Evolutionary conservation across 1,284 basidiomycete genomes (phyloP), one percentile per base, ranked within the genome.

Genomic region (Malassezia nana): DNA sequence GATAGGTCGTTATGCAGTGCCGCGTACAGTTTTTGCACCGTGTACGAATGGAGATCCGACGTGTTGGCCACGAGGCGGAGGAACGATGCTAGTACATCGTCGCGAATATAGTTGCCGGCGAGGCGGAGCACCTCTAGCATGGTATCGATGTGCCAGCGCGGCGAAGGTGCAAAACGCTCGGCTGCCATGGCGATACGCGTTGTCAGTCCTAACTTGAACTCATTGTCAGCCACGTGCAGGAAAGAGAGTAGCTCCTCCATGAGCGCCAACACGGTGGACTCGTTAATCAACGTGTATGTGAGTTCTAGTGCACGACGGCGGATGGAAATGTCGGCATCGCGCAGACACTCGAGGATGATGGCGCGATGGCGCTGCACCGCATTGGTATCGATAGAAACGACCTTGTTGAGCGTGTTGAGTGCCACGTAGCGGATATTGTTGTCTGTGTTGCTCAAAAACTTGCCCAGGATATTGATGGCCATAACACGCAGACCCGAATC

Each of bases 401-500:
- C 92, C 76, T 98, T 98, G 80, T 94, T 96, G 42, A 99, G 81
- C 0, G 94, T 99, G 76, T 99, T 92, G 46, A 98, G 81, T 5
- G 94, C 92, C 40, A 98, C 94, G 75, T 99, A 99, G 52, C 91
- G 52, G 67, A 98, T 98, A 74, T 99, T 99, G 77, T 99, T 99
- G 75, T 99, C 94, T 28, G 89, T 81, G 77, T 99, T 98, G 70
- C 88, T 86, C 66, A 99, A 78, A 78, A 98, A 99, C 76, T 96
- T 98, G 58, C 94, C 94, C 39, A 99, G 81, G 55, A 98, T 96
- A 74, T 99, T 99, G 77, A 99, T 99, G 0, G 94, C 94, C 94
- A 99, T 96, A 49, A 98, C 92, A 5, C 94, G 83, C 33, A 98
- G 77, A 20, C 90, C 89, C 53, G 83, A 86, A 74, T 99, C 94